phyloP scores from a whole-genome alignment of 108 stramenopile genomes.

The Chaetoceros muelleri region DNA sequence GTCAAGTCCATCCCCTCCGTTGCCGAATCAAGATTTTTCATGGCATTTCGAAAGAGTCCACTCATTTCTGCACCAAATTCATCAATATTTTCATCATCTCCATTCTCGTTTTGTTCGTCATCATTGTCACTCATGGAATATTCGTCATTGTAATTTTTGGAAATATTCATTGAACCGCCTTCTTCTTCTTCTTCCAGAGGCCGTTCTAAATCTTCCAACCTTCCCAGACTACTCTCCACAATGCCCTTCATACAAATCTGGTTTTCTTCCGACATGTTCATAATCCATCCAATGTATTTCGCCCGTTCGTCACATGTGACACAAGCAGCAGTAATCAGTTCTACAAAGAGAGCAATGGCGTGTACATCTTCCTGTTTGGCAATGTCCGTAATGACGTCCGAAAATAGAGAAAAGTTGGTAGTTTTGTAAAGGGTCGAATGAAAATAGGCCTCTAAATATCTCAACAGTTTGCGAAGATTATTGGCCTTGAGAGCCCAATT shows the following conservation, averaged over 20 bases:
- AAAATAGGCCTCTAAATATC: slow-evolving; percentile 67
- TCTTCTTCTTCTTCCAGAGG: too few relatives aligned
- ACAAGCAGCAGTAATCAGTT: slow-evolving; percentile 74
- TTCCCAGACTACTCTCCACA: slow-evolving; percentile 45
- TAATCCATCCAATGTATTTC: slow-evolving; percentile 59
- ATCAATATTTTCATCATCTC: slow-evolving; percentile 32
- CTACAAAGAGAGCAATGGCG: slow-evolving; percentile 49
- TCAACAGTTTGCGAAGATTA: slow-evolving; percentile 75
- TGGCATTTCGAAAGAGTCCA: slow-evolving; percentile 1
- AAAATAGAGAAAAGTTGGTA: slow-evolving; percentile 38
- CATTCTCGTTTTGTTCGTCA: slow-evolving; percentile 21
- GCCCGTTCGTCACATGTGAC: slow-evolving; percentile 66
- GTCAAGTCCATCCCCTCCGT: slow-evolving; percentile 22
- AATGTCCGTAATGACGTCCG: slow-evolving; percentile 29
- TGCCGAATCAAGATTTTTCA: background rate
- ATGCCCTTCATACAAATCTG: slow-evolving; percentile 68
- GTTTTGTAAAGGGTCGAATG: slow-evolving; percentile 65
- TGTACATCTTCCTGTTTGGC: slow-evolving; percentile 33
- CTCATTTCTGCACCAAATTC: slow-evolving; percentile 32
- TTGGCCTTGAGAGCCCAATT: slow-evolving; percentile 81
- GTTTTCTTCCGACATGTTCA: slow-evolving; percentile 48
- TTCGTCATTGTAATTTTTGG: slow-evolving; percentile 18
- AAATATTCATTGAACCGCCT: too few relatives aligned
- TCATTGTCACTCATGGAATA: slow-evolving; percentile 21
- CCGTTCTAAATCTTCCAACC: slow-evolving; percentile 45